These are phyloP conservation scores for Metschnikowia continentalis DNA, from an alignment of 805 yeast genomes.

Conservation along the genomic window DNA sequence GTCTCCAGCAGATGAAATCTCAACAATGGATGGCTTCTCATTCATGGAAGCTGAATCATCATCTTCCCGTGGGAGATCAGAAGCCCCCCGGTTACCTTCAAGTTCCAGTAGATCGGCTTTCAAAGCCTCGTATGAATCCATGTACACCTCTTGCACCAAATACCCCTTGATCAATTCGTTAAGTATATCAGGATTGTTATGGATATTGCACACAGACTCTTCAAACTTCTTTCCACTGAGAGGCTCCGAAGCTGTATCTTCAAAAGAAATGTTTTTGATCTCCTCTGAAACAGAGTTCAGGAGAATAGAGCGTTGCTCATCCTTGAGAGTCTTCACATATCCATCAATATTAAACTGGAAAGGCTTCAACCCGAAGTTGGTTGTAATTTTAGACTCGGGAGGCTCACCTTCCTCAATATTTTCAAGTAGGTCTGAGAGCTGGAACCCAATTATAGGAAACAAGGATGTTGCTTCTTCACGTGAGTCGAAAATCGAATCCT, in stretches of 20 bases:
- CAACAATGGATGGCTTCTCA: not conserved
- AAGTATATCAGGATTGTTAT: conserved; percentile 26
- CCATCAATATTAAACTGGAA: conserved; percentile 59
- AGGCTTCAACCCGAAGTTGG: conserved; percentile 56
- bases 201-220: conserved; percentile 20
- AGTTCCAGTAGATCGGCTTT: conserved; percentile 27
- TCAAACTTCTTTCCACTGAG: conserved; percentile 13
- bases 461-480: conserved; percentile 9
- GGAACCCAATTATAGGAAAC: conserved; percentile 18
- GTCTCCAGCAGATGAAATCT: conserved; percentile 4
- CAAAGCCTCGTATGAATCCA: conserved; percentile 33
- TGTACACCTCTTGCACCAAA: conserved; percentile 36
- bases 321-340: conserved; percentile 47
- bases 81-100: conserved; percentile 9
- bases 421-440: conserved; percentile 8
- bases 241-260: not conserved
- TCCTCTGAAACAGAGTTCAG: conserved; percentile 8
- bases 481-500: conserved; percentile 32
- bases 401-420: conserved; percentile 5
- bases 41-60: not conserved
- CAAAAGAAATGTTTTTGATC: not conserved
- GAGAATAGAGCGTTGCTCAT: conserved; percentile 5
- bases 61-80: not conserved
- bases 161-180: conserved; percentile 36
- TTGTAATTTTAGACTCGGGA: conserved; percentile 27